These are phyloP conservation scores for Lumnitzera littorea DNA, from an alignment of 345 rosid species.

Conservation along the genomic window DNA sequence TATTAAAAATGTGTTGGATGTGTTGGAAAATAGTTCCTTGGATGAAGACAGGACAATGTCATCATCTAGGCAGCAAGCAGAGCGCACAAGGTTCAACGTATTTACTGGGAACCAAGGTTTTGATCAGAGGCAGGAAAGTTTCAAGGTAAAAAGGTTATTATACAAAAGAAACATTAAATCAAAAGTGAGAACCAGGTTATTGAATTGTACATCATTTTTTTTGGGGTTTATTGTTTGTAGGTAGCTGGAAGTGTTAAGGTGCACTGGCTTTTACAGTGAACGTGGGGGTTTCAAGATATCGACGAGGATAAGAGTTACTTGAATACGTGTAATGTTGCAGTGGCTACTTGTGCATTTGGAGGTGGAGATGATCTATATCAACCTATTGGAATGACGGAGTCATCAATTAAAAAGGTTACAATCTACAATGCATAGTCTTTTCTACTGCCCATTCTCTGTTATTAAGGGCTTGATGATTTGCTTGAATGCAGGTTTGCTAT, in stretches of 20 bases:
- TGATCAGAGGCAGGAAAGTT: slow-evolving; percentile 72
- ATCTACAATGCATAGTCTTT: slow-evolving; percentile 8
- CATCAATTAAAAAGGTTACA: slow-evolving; percentile 65
- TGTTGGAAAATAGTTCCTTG: slow-evolving; percentile 27
- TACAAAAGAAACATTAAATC: neutral
- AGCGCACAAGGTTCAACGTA: slow-evolving; percentile 56
- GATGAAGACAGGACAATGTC: slow-evolving; percentile 14
- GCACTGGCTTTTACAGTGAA: slow-evolving; percentile 80
- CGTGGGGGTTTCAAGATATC: slow-evolving; percentile 65
- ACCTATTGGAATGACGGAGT: slow-evolving; percentile 78
- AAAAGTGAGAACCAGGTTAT: neutral
- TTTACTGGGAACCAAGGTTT: slow-evolving; percentile 78
- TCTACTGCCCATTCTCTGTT: neutral
- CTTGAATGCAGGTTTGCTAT: slow-evolving; percentile 72
- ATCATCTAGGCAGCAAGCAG: slow-evolving; percentile 20
- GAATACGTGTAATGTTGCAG: slow-evolving; percentile 53
- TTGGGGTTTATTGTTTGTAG: slow-evolving; percentile 27
- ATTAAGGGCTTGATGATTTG: slow-evolving; percentile 11
- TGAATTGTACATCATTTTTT: neutral
- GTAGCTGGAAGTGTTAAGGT: slow-evolving; percentile 49
- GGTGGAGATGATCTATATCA: slow-evolving; percentile 96
- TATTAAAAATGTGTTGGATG: slow-evolving; percentile 48
- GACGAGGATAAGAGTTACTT: slow-evolving; percentile 61
- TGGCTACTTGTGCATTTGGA: slow-evolving; percentile 93
- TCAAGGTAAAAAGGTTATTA: slow-evolving; percentile 39